Conservation (phyloP, 768 basidiomycete genomes). For the Mycena olivaceomarginata region DNA sequence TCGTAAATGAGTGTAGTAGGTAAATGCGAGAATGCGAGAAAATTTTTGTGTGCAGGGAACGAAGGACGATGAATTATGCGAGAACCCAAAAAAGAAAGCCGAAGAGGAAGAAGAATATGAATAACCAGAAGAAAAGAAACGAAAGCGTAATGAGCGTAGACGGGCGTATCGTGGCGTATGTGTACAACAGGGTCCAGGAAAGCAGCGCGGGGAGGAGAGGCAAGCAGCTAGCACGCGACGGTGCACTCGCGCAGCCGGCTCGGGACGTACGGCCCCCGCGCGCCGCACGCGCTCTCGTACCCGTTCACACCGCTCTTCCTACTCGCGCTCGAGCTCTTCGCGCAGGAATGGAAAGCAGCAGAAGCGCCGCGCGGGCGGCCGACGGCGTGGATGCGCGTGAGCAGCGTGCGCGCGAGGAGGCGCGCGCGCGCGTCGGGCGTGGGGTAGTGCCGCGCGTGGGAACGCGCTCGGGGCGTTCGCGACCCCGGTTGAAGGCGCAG, state of each 20-base stretch:
- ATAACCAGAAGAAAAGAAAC: too few relatives aligned
- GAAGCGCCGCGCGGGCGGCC: constrained; percentile 43
- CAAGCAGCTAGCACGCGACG: constrained; percentile 21
- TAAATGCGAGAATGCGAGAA: too few relatives aligned
- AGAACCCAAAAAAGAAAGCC: too few relatives aligned
- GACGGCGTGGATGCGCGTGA: constrained; percentile 44
- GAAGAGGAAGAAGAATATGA: too few relatives aligned
- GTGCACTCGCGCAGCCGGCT: constrained; percentile 42
- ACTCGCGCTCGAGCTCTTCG: neutral
- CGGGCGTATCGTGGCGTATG: too few relatives aligned
- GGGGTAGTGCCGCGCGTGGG: constrained; percentile 45
- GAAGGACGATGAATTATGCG: too few relatives aligned
- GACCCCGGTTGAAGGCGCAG: too few relatives aligned
- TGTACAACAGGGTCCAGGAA: too few relatives aligned
- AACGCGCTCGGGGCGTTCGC: constrained; percentile 37
- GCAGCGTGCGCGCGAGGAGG: constrained; percentile 44
- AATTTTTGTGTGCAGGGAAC: too few relatives aligned
- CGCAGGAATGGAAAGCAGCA: neutral
- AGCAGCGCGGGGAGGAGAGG: neutral
- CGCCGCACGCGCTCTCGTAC: constrained; percentile 42
- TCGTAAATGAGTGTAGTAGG: too few relatives aligned
- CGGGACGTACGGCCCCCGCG: constrained; percentile 25
- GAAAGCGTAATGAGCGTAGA: too few relatives aligned
- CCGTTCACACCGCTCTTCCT: constrained; percentile 16
- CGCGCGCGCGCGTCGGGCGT: constrained; percentile 40